Evolutionary conservation across 1,139 yeast species (phyloP).

Genomic region (Geotrichum citri-aurantii): DNA sequence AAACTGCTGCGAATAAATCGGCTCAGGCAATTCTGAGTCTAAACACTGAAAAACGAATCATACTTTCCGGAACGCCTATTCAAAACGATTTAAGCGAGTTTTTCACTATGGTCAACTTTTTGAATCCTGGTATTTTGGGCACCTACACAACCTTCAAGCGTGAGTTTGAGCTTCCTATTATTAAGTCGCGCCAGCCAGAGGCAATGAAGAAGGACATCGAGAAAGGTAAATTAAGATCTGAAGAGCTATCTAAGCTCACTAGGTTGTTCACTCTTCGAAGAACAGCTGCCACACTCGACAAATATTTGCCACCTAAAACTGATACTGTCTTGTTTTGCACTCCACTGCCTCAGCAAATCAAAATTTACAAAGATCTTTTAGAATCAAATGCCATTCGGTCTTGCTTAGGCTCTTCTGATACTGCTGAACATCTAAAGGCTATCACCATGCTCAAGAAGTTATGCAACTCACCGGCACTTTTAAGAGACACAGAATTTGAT

Average conservation of each 20-base stretch:
- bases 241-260: slow-evolving; percentile 57
- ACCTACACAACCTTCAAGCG: slow-evolving; percentile 57
- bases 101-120: slow-evolving; percentile 70
- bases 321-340: slow-evolving; percentile 75
- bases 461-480: slow-evolving; percentile 73
- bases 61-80: slow-evolving; percentile 89
- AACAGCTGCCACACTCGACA: slow-evolving; percentile 58
- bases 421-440: slow-evolving; percentile 52
- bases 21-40: slow-evolving; percentile 56
- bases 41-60: slow-evolving; percentile 51
- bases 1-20: slow-evolving; percentile 57
- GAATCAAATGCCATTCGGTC: slow-evolving; percentile 41
- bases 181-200: slow-evolving; percentile 64
- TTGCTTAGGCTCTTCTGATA: slow-evolving; percentile 35
- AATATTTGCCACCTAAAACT: slow-evolving; percentile 68
- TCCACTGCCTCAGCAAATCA: slow-evolving; percentile 60
- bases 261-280: slow-evolving; percentile 68
- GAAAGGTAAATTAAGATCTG: slow-evolving; percentile 57
- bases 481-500: slow-evolving; percentile 35
- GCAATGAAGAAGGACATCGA: slow-evolving; percentile 50
- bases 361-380: slow-evolving; percentile 49
- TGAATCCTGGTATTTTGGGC: slow-evolving; percentile 81
- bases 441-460: slow-evolving; percentile 74
- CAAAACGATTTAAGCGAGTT: slow-evolving; percentile 88
- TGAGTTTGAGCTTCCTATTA: slow-evolving; percentile 63